A percentile compares a stretch with the other conserved stretches of the same genome.
phyloP scores from a whole-genome alignment of 78 protist genomes.

The Isochrysis galbana region DNA sequence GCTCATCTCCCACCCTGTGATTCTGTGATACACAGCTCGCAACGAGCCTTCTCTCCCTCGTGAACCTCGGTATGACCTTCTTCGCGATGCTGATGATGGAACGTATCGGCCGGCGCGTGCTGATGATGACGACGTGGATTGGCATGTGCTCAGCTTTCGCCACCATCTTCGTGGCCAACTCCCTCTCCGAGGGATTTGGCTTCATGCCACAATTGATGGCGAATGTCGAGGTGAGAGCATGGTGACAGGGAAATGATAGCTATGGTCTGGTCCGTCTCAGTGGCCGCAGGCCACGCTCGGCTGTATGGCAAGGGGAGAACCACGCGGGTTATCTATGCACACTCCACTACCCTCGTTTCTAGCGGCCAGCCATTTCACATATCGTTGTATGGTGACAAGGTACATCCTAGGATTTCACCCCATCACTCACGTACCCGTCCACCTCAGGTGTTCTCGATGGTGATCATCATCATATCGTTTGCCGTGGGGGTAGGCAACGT shows the following conservation, averaged over 20 bases:
- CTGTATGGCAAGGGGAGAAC: too few relatives aligned
- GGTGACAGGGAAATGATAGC: background rate
- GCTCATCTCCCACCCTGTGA: too few relatives aligned
- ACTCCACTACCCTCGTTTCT: too few relatives aligned
- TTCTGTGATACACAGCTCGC: too few relatives aligned
- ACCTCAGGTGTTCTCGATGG: background rate
- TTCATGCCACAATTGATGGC: background rate
- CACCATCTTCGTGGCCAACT: background rate
- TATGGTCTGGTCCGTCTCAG: too few relatives aligned
- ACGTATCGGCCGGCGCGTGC: constrained; percentile 4
- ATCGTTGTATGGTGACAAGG: too few relatives aligned
- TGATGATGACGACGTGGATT: background rate
- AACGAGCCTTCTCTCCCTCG: too few relatives aligned
- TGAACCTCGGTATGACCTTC: too few relatives aligned
- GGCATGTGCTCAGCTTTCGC: background rate
- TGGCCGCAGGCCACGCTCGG: too few relatives aligned
- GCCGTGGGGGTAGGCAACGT: constrained; percentile 4
- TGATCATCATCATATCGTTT: background rate
- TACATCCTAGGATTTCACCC: background rate
- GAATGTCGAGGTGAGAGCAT: background rate
- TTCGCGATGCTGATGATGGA: too few relatives aligned
- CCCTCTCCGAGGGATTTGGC: background rate
- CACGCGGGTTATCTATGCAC: too few relatives aligned
- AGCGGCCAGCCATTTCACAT: too few relatives aligned
- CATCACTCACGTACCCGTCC: background rate